phyloP scores from a whole-genome alignment of 163 green algal genomes.

The Coccomyxa subellipsoidea region DNA sequence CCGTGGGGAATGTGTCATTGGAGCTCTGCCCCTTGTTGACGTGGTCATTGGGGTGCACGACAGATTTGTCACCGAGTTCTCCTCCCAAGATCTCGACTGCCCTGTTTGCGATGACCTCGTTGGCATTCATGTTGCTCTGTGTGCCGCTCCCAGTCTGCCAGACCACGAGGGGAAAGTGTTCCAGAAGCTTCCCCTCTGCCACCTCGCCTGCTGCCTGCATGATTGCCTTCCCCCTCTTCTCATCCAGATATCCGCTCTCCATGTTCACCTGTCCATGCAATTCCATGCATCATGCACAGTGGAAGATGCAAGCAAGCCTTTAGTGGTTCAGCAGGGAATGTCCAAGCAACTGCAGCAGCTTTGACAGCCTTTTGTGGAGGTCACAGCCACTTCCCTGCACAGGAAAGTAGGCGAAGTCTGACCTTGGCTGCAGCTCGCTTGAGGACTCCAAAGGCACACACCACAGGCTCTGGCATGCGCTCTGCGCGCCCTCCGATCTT shows the following conservation, averaged over 20 bases:
- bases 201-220: slow-evolving; percentile 80
- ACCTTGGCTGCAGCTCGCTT: slow-evolving; percentile 82
- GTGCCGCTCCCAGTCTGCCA: slow-evolving; percentile 87
- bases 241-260: slow-evolving; percentile 67
- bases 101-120: slow-evolving; percentile 67
- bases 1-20: slow-evolving; percentile 96
- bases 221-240: slow-evolving; percentile 70
- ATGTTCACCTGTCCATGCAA: slow-evolving; percentile 74
- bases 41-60: slow-evolving; percentile 88
- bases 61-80: slow-evolving; percentile 65
- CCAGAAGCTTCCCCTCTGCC: slow-evolving; percentile 77
- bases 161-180: slow-evolving; percentile 91
- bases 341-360: not conserved
- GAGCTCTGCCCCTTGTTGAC: slow-evolving; percentile 94
- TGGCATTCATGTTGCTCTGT: slow-evolving; percentile 97
- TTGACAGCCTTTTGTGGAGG: too few species aligned
- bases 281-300: not conserved
- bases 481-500: slow-evolving; percentile 81
- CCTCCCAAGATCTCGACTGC: slow-evolving; percentile 83
- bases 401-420: not conserved
- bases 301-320: too few species aligned
- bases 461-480: slow-evolving; percentile 87
- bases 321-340: too few species aligned
- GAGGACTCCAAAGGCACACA: slow-evolving; percentile 81
- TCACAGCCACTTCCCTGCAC: not conserved